Percentiles rank a stretch among this genome's conserved stretches.
Conservation (phyloP, 1,139 yeast genomes). For the Casaregolazyma lundiana region DNA sequence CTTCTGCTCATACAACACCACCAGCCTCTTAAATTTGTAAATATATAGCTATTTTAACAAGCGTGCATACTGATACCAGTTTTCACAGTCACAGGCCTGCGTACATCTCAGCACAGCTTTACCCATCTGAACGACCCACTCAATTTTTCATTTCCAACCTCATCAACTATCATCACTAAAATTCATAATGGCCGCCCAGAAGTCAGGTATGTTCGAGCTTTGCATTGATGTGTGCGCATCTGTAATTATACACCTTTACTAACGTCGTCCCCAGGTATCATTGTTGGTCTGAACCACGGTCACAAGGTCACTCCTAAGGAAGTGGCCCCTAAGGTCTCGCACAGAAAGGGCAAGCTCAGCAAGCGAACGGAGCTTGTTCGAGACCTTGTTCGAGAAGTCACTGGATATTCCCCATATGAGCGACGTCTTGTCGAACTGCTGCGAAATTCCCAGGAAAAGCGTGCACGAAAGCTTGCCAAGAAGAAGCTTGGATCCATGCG, state of each 20-base stretch:
- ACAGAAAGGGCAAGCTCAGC: slow-evolving; percentile 96
- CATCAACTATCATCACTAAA: slow-evolving; percentile 21
- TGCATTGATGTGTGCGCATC: background rate
- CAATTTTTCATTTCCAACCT: slow-evolving; percentile 14
- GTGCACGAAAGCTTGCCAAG: slow-evolving; percentile 99
- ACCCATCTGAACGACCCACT: slow-evolving; percentile 6
- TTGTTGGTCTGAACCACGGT: slow-evolving; percentile 99
- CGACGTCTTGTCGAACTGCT: slow-evolving; percentile 98
- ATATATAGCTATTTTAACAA: background rate
- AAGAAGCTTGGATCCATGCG: slow-evolving; percentile 99
- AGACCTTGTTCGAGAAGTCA: slow-evolving; percentile 91
- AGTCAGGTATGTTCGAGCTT: slow-evolving; percentile 37
- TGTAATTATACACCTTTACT: background rate
- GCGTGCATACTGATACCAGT: background rate
- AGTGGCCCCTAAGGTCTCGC: slow-evolving; percentile 89
- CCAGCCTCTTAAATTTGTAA: background rate
- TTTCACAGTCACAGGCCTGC: slow-evolving; percentile 5
- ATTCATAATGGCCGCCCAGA: slow-evolving; percentile 38
- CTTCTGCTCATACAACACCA: background rate
- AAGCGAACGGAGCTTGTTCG: slow-evolving; percentile 97
- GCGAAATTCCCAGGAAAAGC: slow-evolving; percentile 99
- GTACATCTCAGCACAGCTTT: slow-evolving; percentile 11
- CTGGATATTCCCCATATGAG: slow-evolving; percentile 99
- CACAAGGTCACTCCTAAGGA: slow-evolving; percentile 93
- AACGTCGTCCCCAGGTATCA: slow-evolving; percentile 60